Base-by-base conservation (phyloP, 2,329 filamentous ascomycete genomes). In the Pestalotiopsis sp. region DNA sequence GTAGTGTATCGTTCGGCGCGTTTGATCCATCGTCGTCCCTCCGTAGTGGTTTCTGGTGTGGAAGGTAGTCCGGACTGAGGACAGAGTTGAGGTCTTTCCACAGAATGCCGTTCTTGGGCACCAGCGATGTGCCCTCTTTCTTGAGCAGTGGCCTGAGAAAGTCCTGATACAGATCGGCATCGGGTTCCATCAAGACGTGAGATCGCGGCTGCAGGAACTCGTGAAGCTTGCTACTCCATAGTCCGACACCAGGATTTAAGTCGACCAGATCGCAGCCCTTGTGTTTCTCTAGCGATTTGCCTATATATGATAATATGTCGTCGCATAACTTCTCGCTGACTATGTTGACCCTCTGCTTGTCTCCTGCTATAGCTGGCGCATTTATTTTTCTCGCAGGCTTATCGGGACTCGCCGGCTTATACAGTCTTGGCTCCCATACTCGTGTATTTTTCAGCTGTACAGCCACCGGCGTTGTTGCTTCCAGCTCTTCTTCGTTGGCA, bases 201-300 rank as follows among this genome's bases (percentile, higher is more conserved):
- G 89, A 90, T 68, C 94, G 90, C 4, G 95, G 95, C 74, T 93
- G 82, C 7, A 99, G 84, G 60, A 87, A 82, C 0, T 93, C 85
- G 77, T 97, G 90, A 0, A 98, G 83, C 74, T 91, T 93, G 36
- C 84, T 83, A 41, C 95, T 97, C 89, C 92, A 96, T 2, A 97
- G 67, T 9, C 94, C 93, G 1, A 83, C 83, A 14, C 94, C 94
- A 0, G 95, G 95, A 78, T 95, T 93, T 68, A 97, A 83, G 77
- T 98, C 95, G 74, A 99, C 83, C 59, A 98, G 86, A 75, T 97
- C 94, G 80, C 95, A 94, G 67, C 93, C 93, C 64, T 85, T 83
- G 78, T 96, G 91, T 59, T 89, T 87, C 41, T 89, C 82, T 20
- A 98, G 85, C 2, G 89, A 90, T 1, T 87, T 86, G 2, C 87